A percentile compares a stretch with the other conserved stretches of the same genome.
Conservation (phyloP, 1,284 basidiomycete species). For the Leccinum laetum region DNA sequence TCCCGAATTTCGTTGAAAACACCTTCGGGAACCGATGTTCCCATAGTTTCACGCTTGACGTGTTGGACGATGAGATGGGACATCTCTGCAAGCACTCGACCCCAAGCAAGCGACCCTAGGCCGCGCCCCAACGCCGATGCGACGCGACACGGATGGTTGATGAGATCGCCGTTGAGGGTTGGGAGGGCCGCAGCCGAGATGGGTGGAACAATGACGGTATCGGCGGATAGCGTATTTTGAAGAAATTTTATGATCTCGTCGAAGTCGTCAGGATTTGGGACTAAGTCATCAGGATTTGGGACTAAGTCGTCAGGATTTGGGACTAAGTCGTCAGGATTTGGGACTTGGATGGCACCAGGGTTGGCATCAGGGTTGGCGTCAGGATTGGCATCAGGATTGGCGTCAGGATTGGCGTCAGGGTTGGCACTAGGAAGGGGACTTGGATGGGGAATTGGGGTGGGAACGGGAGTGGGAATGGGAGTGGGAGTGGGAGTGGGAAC, state of each 20-base stretch:
- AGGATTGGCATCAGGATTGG: background rate
- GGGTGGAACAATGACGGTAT: background rate
- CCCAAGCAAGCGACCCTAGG: background rate
- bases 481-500: no score
- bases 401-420: background rate
- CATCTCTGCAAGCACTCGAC: background rate
- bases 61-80: background rate
- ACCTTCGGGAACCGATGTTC: background rate
- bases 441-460: background rate
- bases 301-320: no score
- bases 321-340: background rate
- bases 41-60: background rate
- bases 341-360: background rate
- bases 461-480: no score
- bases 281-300: no score
- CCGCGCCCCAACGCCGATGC: background rate
- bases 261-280: background rate
- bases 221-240: background rate
- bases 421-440: background rate
- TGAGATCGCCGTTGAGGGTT: background rate
- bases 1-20: background rate
- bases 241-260: background rate
- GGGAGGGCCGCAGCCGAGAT: background rate
- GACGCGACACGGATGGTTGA: background rate
- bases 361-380: background rate